Conservation (phyloP, 257 asterid genomes). For the Rubia yunnanensis region DNA sequence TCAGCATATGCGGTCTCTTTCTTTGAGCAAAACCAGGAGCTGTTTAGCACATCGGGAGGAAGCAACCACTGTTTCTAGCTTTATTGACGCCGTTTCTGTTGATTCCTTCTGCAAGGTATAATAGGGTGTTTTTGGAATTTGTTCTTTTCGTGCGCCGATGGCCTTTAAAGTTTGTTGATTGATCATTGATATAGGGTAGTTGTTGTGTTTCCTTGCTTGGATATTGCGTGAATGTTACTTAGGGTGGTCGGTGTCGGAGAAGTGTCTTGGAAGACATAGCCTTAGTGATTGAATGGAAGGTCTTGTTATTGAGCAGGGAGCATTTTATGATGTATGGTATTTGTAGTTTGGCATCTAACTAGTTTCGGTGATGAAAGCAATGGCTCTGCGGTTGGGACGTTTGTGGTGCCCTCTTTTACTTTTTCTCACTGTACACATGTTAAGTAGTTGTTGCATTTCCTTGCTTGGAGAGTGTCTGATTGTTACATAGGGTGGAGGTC, state of each 20-base stretch:
- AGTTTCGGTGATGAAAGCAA: too few relatives aligned
- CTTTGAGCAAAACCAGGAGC: constrained; percentile 22
- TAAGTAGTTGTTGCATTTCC: too few relatives aligned
- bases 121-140: neutral
- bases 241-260: neutral
- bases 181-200: too few relatives aligned
- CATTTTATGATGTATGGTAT: too few relatives aligned
- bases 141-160: neutral
- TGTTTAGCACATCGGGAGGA: constrained; percentile 20
- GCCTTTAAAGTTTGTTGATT: neutral
- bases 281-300: neutral
- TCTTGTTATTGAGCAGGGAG: too few relatives aligned
- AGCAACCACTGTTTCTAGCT: constrained; percentile 7
- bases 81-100: constrained; percentile 11
- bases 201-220: neutral
- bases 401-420: too few relatives aligned
- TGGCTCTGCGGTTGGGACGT: too few relatives aligned
- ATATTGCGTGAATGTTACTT: neutral
- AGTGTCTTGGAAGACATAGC: too few relatives aligned
- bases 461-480: too few relatives aligned
- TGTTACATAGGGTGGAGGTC: too few relatives aligned
- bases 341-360: too few relatives aligned
- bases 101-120: constrained; percentile 32
- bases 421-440: too few relatives aligned
- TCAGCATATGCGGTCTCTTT: constrained; percentile 33